These are phyloP conservation scores for Boletus semigastroideus DNA, from an alignment of 1,284 basidiomycete species.

Conservation along the genomic window DNA sequence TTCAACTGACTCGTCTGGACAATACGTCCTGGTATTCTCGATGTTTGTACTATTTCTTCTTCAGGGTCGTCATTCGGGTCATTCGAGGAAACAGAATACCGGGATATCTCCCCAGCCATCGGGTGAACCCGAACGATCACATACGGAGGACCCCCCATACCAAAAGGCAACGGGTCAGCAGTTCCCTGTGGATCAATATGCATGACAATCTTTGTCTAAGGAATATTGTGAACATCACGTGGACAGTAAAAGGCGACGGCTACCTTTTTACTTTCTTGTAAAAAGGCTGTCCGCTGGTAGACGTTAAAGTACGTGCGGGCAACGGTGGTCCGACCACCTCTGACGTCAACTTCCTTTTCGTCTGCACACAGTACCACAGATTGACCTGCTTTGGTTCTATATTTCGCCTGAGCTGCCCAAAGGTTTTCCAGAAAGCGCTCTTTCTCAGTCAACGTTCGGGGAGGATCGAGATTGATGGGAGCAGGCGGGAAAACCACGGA, in stretches of 20 bases:
- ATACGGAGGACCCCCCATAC: constrained; percentile 64
- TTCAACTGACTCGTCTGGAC: constrained; percentile 71
- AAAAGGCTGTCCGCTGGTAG: constrained; percentile 75
- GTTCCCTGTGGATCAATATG: constrained; percentile 76
- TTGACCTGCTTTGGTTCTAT: constrained; percentile 65
- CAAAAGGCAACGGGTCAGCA: constrained; percentile 76
- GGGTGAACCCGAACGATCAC: constrained; percentile 77
- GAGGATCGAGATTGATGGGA: constrained; percentile 61
- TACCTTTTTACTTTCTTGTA: constrained; percentile 77
- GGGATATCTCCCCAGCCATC: constrained; percentile 77
- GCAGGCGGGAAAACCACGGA: constrained; percentile 72
- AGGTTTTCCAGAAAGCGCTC: constrained; percentile 83
- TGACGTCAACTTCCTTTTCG: constrained; percentile 70
- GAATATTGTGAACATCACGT: constrained; percentile 8
- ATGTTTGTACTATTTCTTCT: constrained; percentile 81
- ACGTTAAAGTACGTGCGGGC: constrained; percentile 86
- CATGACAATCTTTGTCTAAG: constrained; percentile 82
- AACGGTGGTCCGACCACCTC: constrained; percentile 56
- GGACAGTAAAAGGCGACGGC: constrained; percentile 9
- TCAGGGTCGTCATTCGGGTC: constrained; percentile 71
- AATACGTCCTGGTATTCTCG: constrained; percentile 68
- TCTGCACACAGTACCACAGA: constrained; percentile 68
- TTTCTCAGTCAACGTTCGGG: constrained; percentile 65
- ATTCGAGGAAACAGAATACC: constrained; percentile 71
- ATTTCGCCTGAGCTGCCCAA: constrained; percentile 81